Percentiles rank a stretch among this genome's conserved stretches.
phyloP scores from a whole-genome alignment of 352 stramenopile species.

The Phytophthora hibernalis region DNA sequence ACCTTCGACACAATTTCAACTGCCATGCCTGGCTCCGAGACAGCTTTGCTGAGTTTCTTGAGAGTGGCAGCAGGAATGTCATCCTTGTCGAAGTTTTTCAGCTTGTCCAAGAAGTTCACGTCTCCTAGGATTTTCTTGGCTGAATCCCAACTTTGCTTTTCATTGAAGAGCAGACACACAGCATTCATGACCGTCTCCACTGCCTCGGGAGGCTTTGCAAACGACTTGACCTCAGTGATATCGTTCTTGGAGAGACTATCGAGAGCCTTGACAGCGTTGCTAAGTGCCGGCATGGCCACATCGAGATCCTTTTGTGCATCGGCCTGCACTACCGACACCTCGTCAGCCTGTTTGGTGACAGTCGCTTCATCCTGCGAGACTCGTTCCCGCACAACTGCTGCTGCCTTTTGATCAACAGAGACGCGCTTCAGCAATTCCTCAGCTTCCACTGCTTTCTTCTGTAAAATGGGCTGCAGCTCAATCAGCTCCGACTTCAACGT shows the following conservation, averaged over 20 bases:
- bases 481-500: conserved; percentile 93
- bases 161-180: conserved; percentile 93
- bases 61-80: conserved; percentile 90
- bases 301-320: conserved; percentile 95
- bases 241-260: conserved; percentile 93
- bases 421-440: conserved; percentile 94
- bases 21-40: conserved; percentile 87
- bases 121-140: conserved; percentile 93
- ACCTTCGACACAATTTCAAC: conserved; percentile 94
- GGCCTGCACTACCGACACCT: conserved; percentile 91
- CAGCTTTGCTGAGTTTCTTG: conserved; percentile 91
- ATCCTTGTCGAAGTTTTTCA: conserved; percentile 95
- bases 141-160: conserved; percentile 93
- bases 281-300: conserved; percentile 92
- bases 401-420: conserved; percentile 93
- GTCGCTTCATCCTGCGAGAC: conserved; percentile 92
- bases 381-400: conserved; percentile 85
- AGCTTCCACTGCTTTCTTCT: conserved; percentile 91
- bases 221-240: conserved; percentile 95
- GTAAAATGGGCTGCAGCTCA: conserved; percentile 92
- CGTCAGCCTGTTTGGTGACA: conserved; percentile 91
- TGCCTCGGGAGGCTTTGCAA: conserved; percentile 91
- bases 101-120: conserved; percentile 88
- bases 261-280: conserved; percentile 90
- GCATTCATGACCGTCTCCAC: conserved; percentile 96